Evolutionary conservation across 2,329 filamentous ascomycete species (phyloP).

Genomic region (Alternaria brassicicola): DNA sequence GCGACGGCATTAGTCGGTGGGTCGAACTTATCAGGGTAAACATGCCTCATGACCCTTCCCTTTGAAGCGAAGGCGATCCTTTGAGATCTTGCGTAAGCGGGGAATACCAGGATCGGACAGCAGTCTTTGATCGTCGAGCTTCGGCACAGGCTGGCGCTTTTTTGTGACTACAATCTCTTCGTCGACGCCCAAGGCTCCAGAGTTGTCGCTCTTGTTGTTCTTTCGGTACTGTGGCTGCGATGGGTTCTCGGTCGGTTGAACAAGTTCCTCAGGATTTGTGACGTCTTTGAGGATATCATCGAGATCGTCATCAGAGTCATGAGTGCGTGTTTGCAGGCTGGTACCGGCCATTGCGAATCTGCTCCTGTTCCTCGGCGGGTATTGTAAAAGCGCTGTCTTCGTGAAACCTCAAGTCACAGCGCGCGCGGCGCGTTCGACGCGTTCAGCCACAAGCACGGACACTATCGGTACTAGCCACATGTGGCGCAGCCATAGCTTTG

Average conservation of each 20-base stretch:
- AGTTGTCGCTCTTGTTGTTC: slow-evolving; percentile 37
- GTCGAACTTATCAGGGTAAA: not conserved
- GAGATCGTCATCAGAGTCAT: slow-evolving; percentile 55
- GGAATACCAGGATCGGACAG: slow-evolving; percentile 84
- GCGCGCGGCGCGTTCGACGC: slow-evolving; percentile 22
- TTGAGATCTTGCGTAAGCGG: slow-evolving; percentile 74
- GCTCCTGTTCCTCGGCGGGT: not conserved
- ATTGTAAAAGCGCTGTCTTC: too few relatives aligned
- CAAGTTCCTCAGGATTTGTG: slow-evolving; percentile 58
- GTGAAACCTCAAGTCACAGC: not conserved
- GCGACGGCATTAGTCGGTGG: slow-evolving; percentile 16
- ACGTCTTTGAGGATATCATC: slow-evolving; percentile 81
- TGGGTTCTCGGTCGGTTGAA: slow-evolving; percentile 43
- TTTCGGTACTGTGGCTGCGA: slow-evolving; percentile 15
- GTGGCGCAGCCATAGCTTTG: slow-evolving; percentile 17
- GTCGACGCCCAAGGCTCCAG: slow-evolving; percentile 74
- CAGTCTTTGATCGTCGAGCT: slow-evolving; percentile 84
- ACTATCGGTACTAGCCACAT: slow-evolving; percentile 3
- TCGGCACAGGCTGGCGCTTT: slow-evolving; percentile 76
- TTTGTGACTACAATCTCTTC: slow-evolving; percentile 84
- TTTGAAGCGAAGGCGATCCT: slow-evolving; percentile 75
- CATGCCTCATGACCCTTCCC: slow-evolving; percentile 90
- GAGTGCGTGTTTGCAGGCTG: slow-evolving; percentile 19
- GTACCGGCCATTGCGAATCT: slow-evolving; percentile 29
- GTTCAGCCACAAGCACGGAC: slow-evolving; percentile 20